Evolutionary conservation across 2,329 filamentous ascomycete species (phyloP), one percentile per base, ranked within the genome.

Genomic region (Akanthomyces uredinophilus): DNA sequence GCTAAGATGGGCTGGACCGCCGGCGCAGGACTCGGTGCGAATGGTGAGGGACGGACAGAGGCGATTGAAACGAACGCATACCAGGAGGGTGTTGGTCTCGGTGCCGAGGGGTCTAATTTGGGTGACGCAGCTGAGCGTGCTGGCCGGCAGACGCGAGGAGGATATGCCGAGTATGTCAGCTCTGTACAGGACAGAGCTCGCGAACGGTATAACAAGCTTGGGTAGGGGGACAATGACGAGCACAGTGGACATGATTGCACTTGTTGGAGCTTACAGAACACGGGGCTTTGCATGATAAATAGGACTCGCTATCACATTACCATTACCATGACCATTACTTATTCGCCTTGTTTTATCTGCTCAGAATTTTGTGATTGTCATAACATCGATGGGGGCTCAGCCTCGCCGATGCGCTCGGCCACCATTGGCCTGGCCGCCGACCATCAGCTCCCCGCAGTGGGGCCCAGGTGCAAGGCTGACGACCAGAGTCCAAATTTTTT

Each of bases 1-100:
- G 84, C 86, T 44, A 91, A 90, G 77, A 89, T 90, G 84, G 88
- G 88, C 29, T 91, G 87, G 87, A 84, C 77, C 24, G 78, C 81
- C 1, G 88, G 88, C 10, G 79, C 82, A 62, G 87, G 88, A 0
- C 77, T 91, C 4, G 88, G 88, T 2, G 85, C 83, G 0, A 80
- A 83, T 51, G 85, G 84, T 6, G 80, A 81, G 6, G 88, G 88
- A 0, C 80, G 84, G 49, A 88, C 83, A 0, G 83, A 87, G 56
- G 85, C 85, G 4, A 84, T 91, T 60, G 80, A 82, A 35, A 86
- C 86, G 14, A 81, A 84, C 58, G 81, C 86, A 10, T 91, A 91
- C 71, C 79, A 83, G 22, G 83, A 86, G 18, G 88, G 88, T 20
- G 88, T 89, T 1, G 88, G 88, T 1, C 75, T 91, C 18, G 88